Evolutionary conservation across 345 rosid genomes (phyloP), one percentile per base, ranked within the genome.

Genomic region (Pelargonium nanum): DNA sequence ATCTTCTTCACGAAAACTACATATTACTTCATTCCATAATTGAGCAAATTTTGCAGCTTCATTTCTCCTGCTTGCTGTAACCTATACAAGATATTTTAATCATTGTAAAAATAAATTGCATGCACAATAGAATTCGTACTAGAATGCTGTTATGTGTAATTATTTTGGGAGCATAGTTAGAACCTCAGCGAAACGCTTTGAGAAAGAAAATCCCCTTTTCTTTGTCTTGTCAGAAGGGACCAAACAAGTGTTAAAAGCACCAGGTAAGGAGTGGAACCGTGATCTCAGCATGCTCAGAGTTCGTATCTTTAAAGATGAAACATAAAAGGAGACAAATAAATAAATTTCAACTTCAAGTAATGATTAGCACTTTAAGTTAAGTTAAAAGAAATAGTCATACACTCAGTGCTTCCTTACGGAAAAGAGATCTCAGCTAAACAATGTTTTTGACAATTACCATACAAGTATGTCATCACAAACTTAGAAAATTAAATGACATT

Each of bases 11-110:
- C 96, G 99, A 75, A 89, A 93, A 73, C 94, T 73, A 67, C 85
- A 81, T 56, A 93, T 87, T 10, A 93, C 81, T 84, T 93, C 97
- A 83, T 93, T 93, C 99, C 97, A 89, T 55, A 93, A 75, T 74
- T 93, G 99, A 60, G 97, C 91, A 74, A 93, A 93, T 81, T 87
- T 93, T 22, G 99, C 99, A 60, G 96, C 99, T 83, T 93, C 96
- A 69, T 85, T 89, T 85, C 99, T 89, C 77, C 73, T 83, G 74
- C 83, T 80, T 61, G 95, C 89, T 24, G 94, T 74, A 73, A 82
- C 95, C 98, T 92, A 67, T 60, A 52, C 26, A 64, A 53, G 72
- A 59, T 34, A 58, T 62, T 53, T 24, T 32, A 60, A 69, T 61
- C 48, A 53, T 40, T 24, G 51, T 19, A 55, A 53, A 40, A 8